Conservation (phyloP, 2,329 filamentous ascomycete species). For the Rugonectria rugulosa region DNA sequence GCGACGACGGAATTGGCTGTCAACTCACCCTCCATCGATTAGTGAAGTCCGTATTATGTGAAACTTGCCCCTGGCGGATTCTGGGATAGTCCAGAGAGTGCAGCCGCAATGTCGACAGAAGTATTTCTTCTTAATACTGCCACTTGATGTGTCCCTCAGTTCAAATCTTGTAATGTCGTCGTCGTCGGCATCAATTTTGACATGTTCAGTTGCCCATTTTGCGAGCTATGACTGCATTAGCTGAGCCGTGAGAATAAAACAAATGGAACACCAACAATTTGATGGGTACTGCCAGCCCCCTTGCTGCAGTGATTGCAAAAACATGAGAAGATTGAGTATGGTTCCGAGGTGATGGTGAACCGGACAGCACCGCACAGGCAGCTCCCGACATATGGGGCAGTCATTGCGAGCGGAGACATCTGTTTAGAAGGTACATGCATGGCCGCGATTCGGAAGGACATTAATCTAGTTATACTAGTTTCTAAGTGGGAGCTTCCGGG, state of each 20-base stretch:
- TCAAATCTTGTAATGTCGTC: slow-evolving; percentile 25
- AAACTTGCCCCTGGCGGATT: slow-evolving; percentile 33
- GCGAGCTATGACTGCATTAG: slow-evolving; percentile 31
- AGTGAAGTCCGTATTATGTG: slow-evolving; percentile 36
- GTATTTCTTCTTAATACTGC: slow-evolving; percentile 34
- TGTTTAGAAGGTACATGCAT: too few species aligned
- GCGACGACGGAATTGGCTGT: not conserved
- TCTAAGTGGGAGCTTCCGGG: too few species aligned
- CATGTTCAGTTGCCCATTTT: slow-evolving; percentile 31
- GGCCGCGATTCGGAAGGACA: too few species aligned
- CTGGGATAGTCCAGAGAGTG: slow-evolving; percentile 39
- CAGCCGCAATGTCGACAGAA: slow-evolving; percentile 38
- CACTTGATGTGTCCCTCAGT: slow-evolving; percentile 36
- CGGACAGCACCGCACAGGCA: slow-evolving; percentile 30
- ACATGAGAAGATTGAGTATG: slow-evolving; percentile 28
- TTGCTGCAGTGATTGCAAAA: slow-evolving; percentile 33
- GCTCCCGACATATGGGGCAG: slow-evolving; percentile 22
- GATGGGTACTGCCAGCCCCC: slow-evolving; percentile 29
- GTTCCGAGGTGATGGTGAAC: slow-evolving; percentile 22
- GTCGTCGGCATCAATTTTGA: slow-evolving; percentile 13
- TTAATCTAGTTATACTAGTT: too few species aligned
- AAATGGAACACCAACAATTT: slow-evolving; percentile 11
- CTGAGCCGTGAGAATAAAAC: too few species aligned
- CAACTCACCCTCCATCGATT: slow-evolving; percentile 32
- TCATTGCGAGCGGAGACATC: too few species aligned